Evolutionary conservation across 2,329 filamentous ascomycete species (phyloP).

Genomic region (Colletotrichum eleusines): DNA sequence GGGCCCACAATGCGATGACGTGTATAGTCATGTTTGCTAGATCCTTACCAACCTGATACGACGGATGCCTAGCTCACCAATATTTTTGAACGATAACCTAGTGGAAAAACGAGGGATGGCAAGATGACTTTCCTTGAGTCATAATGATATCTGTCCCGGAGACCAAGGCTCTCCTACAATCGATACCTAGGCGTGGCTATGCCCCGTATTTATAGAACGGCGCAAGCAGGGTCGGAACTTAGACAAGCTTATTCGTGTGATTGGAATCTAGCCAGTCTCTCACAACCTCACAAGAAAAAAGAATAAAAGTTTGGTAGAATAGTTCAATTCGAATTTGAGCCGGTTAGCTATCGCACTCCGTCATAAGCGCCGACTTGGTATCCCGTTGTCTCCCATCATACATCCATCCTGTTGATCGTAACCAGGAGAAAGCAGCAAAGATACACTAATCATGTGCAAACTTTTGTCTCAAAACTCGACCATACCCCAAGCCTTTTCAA

Average conservation of each 20-base stretch:
- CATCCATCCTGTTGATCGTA: slow-evolving; percentile 8
- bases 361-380: background rate
- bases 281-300: background rate
- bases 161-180: background rate
- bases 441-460: background rate
- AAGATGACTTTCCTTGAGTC: background rate
- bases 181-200: background rate
- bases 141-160: background rate
- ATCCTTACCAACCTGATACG: background rate
- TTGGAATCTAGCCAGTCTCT: background rate
- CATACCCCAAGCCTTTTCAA: background rate
- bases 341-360: background rate
- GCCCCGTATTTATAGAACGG: background rate
- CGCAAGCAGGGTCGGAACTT: background rate
- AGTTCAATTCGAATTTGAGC: background rate
- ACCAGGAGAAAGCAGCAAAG: slow-evolving; percentile 21
- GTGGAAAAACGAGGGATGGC: background rate
- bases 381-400: background rate
- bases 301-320: background rate
- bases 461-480: background rate
- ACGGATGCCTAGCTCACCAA: no score
- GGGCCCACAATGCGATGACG: background rate
- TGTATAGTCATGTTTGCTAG: background rate
- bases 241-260: background rate
- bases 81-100: background rate